A percentile compares a stretch with the other conserved stretches of the same genome.
phyloP scores from a whole-genome alignment of 768 basidiomycete genomes.

The Trametes meyenii region DNA sequence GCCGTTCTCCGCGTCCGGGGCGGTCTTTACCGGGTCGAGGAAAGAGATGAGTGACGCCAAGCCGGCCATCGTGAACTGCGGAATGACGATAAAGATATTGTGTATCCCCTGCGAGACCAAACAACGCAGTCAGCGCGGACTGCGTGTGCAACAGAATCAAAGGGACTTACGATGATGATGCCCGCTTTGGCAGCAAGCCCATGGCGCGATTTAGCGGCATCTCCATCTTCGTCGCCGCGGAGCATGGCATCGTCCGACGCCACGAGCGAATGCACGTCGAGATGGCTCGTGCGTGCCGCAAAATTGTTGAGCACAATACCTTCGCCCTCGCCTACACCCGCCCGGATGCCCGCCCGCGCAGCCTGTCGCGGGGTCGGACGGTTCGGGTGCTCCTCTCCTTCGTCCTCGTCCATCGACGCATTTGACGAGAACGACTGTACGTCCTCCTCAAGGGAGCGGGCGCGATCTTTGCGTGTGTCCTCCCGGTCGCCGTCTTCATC shows the following conservation, averaged over 20 bases:
- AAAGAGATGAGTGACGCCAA: slow-evolving; percentile 85
- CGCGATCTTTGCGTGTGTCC: not conserved
- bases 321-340: not conserved
- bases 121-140: slow-evolving; percentile 1
- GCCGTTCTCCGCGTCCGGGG: slow-evolving; percentile 6
- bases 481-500: slow-evolving; percentile 28
- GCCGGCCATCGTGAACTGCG: slow-evolving; percentile 91
- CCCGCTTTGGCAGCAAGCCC: slow-evolving; percentile 83
- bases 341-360: too few relatives aligned
- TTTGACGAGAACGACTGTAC: slow-evolving; percentile 33
- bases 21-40: slow-evolving; percentile 65
- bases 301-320: slow-evolving; percentile 43
- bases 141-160: not conserved
- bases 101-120: slow-evolving; percentile 74
- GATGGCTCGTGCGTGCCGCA: slow-evolving; percentile 51
- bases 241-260: slow-evolving; percentile 6
- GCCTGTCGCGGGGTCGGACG: too few relatives aligned
- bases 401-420: slow-evolving; percentile 30
- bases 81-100: slow-evolving; percentile 91
- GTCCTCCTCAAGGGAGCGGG: slow-evolving; percentile 27
- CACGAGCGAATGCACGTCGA: slow-evolving; percentile 39
- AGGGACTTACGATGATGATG: slow-evolving; percentile 70
- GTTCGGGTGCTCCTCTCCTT: not conserved
- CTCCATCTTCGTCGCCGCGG: slow-evolving; percentile 19
- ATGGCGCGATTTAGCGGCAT: slow-evolving; percentile 23